Conservation (phyloP, 345 rosid genomes). For the Excoecaria cochinchinensis region DNA sequence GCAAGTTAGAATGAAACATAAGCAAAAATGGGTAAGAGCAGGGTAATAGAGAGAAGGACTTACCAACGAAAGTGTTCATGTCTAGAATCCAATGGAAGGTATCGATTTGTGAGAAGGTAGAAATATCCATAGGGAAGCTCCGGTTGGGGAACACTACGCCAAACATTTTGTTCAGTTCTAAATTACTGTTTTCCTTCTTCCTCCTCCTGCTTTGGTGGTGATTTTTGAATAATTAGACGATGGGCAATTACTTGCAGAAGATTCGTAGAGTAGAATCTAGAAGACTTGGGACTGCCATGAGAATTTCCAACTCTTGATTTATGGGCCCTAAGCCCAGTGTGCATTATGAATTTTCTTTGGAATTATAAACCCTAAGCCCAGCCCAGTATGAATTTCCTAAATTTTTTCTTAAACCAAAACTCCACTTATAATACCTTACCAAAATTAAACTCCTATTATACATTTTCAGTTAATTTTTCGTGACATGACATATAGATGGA, state of each 20-base stretch:
- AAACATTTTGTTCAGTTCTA: conserved; percentile 45
- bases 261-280: not conserved
- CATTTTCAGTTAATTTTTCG: too few relatives aligned
- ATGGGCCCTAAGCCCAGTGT: too few relatives aligned
- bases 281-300: not conserved
- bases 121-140: conserved; percentile 92
- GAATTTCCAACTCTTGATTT: too few relatives aligned
- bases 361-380: too few relatives aligned
- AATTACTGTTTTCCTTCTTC: not conserved
- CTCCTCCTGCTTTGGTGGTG: too few relatives aligned
- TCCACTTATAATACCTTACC: too few relatives aligned
- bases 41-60: not conserved
- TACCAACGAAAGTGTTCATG: conserved; percentile 95
- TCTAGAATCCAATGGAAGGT: conserved; percentile 94
- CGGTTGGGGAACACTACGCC: conserved; percentile 95
- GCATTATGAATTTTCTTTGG: too few relatives aligned
- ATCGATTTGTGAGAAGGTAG: conserved; percentile 85
- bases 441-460: too few relatives aligned
- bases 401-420: too few relatives aligned
- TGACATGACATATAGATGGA: too few relatives aligned
- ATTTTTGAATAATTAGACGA: too few relatives aligned
- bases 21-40: not conserved
- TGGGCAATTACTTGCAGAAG: not conserved
- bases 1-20: not conserved
- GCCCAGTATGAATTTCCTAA: too few relatives aligned